Evolutionary conservation across 2,329 filamentous ascomycete species (phyloP).

Genomic region (Penicillium capsulatum): DNA sequence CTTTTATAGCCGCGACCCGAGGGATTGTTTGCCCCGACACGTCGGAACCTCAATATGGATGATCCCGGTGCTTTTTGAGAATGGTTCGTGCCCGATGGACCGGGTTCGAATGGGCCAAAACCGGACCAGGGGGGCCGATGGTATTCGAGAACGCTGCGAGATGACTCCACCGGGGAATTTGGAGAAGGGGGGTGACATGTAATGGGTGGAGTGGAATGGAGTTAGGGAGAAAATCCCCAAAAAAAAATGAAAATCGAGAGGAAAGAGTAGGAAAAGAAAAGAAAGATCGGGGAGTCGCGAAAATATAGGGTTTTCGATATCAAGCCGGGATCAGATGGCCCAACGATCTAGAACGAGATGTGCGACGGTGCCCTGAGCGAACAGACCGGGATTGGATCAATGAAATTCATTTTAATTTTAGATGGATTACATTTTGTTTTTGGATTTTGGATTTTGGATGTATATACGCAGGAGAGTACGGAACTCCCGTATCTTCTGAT

Average conservation of each 20-base stretch:
- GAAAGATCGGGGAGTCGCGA: too few species aligned
- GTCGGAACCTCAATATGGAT: conserved; percentile 5
- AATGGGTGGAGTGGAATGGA: background rate
- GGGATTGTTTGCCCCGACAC: conserved; percentile 2
- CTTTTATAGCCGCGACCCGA: background rate
- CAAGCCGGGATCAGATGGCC: conserved; percentile 1
- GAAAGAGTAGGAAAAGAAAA: background rate
- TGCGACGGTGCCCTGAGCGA: background rate
- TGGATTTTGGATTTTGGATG: too few species aligned
- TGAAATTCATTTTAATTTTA: too few species aligned
- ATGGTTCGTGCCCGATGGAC: conserved; percentile 10
- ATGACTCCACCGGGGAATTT: background rate
- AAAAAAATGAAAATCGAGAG: background rate
- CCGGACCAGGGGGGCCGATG: background rate
- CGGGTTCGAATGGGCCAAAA: conserved; percentile 10
- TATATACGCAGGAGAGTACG: too few species aligned
- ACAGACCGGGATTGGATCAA: too few species aligned
- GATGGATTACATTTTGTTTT: too few species aligned
- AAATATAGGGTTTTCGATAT: too few species aligned
- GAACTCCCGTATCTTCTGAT: too few species aligned
- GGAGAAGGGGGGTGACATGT: background rate
- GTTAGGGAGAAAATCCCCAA: too few species aligned
- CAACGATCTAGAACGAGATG: conserved; percentile 2
- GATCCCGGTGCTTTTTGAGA: background rate
- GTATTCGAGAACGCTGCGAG: background rate